Percentiles rank a stretch among this genome's conserved stretches.
These are phyloP conservation scores for Corchorus olitorius DNA, from an alignment of 345 rosid species.

Conservation along the genomic window DNA sequence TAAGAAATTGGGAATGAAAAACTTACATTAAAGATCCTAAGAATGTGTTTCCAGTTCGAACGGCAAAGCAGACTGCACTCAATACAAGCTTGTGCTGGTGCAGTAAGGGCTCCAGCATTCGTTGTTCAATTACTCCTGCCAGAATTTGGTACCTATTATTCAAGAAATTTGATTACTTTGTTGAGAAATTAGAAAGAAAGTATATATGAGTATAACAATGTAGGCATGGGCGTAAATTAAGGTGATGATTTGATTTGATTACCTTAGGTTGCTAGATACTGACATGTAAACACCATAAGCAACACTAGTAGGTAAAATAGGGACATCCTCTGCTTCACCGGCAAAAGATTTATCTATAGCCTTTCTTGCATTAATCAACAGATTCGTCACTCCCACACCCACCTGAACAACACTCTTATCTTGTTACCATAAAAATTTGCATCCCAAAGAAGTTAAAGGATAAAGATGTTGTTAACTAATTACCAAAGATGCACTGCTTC, in stretches of 20 bases:
- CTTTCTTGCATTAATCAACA: constrained; percentile 57
- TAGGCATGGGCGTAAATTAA: no score
- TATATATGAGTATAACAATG: background rate
- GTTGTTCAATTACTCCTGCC: constrained; percentile 73
- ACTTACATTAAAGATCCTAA: constrained; percentile 76
- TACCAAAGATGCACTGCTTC: constrained; percentile 61
- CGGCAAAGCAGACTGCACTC: constrained; percentile 62
- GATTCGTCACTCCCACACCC: constrained; percentile 63
- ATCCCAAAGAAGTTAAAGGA: no score
- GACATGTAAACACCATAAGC: constrained; percentile 80
- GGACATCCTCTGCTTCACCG: constrained; percentile 65
- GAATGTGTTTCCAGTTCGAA: constrained; percentile 83
- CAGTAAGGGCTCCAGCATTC: constrained; percentile 66
- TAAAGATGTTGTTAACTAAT: constrained; percentile 11
- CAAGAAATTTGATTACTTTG: background rate
- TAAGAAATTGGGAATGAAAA: background rate
- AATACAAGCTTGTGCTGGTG: constrained; percentile 61
- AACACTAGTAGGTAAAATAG: constrained; percentile 60
- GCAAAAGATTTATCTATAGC: constrained; percentile 58
- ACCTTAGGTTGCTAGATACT: constrained; percentile 83
- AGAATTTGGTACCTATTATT: constrained; percentile 67
- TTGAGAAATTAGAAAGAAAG: no score
- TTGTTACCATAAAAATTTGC: background rate
- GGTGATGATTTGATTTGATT: background rate
- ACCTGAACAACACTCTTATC: constrained; percentile 29